Conservation (phyloP, 495 filamentous ascomycete genomes). For the Astrothelium subdiscretum region DNA sequence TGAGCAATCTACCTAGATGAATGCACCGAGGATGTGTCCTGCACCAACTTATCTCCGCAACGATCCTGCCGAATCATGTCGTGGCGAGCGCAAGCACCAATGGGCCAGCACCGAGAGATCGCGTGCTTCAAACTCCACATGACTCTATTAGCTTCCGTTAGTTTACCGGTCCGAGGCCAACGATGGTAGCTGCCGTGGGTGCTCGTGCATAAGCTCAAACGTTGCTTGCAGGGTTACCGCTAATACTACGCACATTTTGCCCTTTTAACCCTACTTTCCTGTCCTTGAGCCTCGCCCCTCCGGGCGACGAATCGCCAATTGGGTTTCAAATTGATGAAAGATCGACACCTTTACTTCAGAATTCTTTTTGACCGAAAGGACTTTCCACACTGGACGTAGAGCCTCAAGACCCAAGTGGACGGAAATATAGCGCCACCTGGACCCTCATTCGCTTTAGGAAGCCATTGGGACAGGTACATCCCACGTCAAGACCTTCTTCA, state of each 20-base stretch:
- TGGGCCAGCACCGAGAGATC: neutral
- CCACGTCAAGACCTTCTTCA: no score
- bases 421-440: no score
- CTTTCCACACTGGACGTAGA: neutral
- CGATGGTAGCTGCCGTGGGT: no score
- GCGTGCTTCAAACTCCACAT: neutral
- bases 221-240: neutral
- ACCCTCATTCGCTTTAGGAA: no score
- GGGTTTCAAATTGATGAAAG: neutral
- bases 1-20: neutral
- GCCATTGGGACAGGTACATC: no score
- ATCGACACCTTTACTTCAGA: neutral
- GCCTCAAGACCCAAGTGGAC: neutral
- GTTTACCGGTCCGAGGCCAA: neutral
- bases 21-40: neutral
- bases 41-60: neutral
- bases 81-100: neutral
- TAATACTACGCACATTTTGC: neutral
- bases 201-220: neutral
- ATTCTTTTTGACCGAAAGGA: neutral
- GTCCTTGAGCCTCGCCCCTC: neutral
- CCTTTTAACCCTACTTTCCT: neutral
- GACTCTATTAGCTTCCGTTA: neutral
- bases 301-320: neutral
- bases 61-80: neutral